A percentile compares a stretch with the other conserved stretches of the same genome.
Evolutionary conservation across 129 eudicot genomes (phyloP).

Genomic region (Flaveria ramosissima): DNA sequence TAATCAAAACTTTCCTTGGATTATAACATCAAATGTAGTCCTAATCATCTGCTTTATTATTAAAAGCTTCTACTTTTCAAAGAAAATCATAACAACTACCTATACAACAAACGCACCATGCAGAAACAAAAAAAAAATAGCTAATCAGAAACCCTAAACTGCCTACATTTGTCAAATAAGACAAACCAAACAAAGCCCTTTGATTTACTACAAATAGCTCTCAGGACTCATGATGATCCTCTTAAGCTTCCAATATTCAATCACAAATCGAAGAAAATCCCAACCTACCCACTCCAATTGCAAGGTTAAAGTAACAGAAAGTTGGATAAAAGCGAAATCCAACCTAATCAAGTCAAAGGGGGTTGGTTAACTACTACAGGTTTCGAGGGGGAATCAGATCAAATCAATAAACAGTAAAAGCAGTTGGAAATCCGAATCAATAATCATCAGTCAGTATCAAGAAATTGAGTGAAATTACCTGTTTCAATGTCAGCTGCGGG

Average conservation of each 20-base stretch:
- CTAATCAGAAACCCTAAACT: slow-evolving; percentile 26
- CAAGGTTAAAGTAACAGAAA: background rate
- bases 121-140: too few species aligned
- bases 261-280: background rate
- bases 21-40: background rate
- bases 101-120: background rate
- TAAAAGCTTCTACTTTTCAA: background rate
- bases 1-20: slow-evolving; percentile 4
- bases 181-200: background rate
- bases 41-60: background rate
- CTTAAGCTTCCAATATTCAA: too few species aligned
- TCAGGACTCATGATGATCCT: too few species aligned
- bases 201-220: background rate
- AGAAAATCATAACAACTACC: background rate
- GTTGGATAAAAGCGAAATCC: background rate
- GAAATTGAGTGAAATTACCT: slow-evolving; percentile 18
- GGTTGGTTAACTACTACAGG: background rate
- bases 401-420: slow-evolving; percentile 7
- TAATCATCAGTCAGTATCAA: background rate
- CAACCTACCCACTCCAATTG: background rate
- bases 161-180: slow-evolving; percentile 20
- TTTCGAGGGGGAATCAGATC: background rate
- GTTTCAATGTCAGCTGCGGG: background rate
- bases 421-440: background rate
- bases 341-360: slow-evolving; percentile 22